phyloP scores from a whole-genome alignment of 225 moss, liverwort and hornwort species.

The Asterella californica region DNA sequence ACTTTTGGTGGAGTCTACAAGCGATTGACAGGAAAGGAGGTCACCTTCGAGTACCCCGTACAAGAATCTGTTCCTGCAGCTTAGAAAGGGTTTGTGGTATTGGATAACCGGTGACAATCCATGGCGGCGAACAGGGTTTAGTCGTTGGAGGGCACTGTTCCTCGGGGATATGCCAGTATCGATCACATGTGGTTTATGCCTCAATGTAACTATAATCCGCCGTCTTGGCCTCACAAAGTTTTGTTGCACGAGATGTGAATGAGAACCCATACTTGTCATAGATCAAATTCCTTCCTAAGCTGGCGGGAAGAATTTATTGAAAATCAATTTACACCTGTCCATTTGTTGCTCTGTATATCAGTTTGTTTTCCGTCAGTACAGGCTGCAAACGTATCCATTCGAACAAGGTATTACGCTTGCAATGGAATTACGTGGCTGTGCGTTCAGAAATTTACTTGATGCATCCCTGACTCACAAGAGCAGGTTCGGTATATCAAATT shows the following conservation, averaged over 20 bases:
- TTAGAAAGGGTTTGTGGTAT: conserved; percentile 17
- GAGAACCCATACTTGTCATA: conserved; percentile 12
- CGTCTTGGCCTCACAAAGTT: conserved; percentile 22
- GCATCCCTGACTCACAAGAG: too few relatives aligned
- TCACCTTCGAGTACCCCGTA: conserved; percentile 80
- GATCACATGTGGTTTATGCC: not conserved
- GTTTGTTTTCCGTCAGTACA: too few relatives aligned
- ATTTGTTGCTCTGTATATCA: not conserved
- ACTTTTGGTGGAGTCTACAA: conserved; percentile 85
- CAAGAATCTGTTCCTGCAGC: conserved; percentile 59
- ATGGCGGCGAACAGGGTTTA: conserved; percentile 8
- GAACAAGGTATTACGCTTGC: too few relatives aligned
- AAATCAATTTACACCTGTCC: not conserved
- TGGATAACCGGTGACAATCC: conserved; percentile 6
- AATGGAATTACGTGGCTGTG: too few relatives aligned
- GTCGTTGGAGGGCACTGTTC: conserved; percentile 7
- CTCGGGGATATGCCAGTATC: not conserved
- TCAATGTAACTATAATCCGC: conserved; percentile 1
- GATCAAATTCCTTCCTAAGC: conserved; percentile 2
- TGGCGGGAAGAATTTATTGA: conserved; percentile 4
- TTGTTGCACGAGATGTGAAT: conserved; percentile 13
- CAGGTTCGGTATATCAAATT: too few relatives aligned
- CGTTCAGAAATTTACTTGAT: too few relatives aligned
- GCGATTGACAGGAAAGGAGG: conserved; percentile 90
- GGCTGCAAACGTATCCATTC: too few relatives aligned